Evolutionary conservation across 352 stramenopile genomes (phyloP).

Genomic region (Plasmopara halstedii): DNA sequence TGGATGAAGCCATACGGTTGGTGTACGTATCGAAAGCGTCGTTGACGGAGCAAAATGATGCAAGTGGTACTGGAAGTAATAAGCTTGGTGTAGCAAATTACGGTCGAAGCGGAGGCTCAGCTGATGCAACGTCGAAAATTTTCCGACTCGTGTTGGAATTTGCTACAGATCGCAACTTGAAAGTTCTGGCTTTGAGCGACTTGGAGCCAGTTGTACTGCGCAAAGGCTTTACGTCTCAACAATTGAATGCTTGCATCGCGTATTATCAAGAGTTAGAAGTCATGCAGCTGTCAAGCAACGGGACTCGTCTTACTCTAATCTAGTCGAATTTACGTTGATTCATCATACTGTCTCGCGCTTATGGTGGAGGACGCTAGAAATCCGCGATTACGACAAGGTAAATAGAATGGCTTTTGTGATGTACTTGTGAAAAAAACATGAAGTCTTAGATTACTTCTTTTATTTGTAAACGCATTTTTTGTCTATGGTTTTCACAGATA

Average conservation of each 20-base stretch:
- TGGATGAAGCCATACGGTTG: constrained; percentile 95
- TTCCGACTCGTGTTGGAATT: constrained; percentile 95
- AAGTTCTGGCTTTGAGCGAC: constrained; percentile 77
- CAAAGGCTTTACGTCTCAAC: constrained; percentile 95
- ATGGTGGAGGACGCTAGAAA: too few species aligned
- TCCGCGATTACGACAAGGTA: too few species aligned
- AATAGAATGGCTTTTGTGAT: too few species aligned
- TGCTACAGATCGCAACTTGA: constrained; percentile 57
- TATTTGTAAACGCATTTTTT: too few species aligned
- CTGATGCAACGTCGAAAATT: constrained; percentile 92
- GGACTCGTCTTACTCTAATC: constrained; percentile 76
- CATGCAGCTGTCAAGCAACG: constrained; percentile 68
- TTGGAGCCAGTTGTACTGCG: constrained; percentile 92
- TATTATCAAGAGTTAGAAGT: constrained; percentile 90
- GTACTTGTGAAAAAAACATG: too few species aligned
- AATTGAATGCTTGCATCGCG: constrained; percentile 92
- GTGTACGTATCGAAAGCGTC: constrained; percentile 98
- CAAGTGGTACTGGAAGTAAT: constrained; percentile 19
- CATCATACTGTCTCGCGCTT: too few species aligned
- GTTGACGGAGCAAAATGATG: constrained; percentile 84
- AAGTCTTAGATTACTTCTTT: too few species aligned
- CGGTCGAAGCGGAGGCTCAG: constrained; percentile 31
- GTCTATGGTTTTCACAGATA: too few species aligned
- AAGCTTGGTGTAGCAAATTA: constrained; percentile 10
- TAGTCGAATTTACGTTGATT: too few species aligned